Evolutionary conservation across 208 protist species (phyloP), one percentile per base, ranked within the genome.

Genomic region (Crithidia fasciculata): DNA sequence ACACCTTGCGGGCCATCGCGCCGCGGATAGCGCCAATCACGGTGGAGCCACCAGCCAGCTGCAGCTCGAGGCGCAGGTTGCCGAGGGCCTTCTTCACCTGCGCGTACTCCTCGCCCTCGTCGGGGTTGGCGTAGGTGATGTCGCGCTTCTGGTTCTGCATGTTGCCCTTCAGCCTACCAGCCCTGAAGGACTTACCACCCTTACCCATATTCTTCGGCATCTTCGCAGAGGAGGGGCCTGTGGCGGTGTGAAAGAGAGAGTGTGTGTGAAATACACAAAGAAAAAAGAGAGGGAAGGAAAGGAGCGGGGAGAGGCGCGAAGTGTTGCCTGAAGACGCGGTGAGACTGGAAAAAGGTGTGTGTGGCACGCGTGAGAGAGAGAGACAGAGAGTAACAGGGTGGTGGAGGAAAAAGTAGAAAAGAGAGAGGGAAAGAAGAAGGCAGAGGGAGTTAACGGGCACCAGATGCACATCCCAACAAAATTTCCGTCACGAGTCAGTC

Each of bases 51-150:
- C 87, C 85, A 0, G 88, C 81, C 8, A 96, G 74, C 78, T 94
- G 85, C 15, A 98, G 97, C 82, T 99, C 96, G 8, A 99, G 68
- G 56, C 98, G 91, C 50, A 98, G 95, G 78, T 99, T 99, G 44
- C 99, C 99, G 28, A 99, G 91, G 69, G 99, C 97, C 57, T 85
- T 91, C 45, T 95, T 84, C 12, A 99, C 97, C 78, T 98, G 95
- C 3, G 96, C 99, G 85, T 99, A 99, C 80, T 99, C 97, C 90
- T 99, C 98, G 19, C 96, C 96, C 50, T 98, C 97, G 43, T 99
- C 98, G 57, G 98, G 95, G 68, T 91, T 79, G 43, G 90, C 90
- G 64, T 98, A 96, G 28, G 98, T 87, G 52, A 99, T 80, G 65
- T 99, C 98, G 65, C 98, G 97, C 85, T 99, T 99, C 40, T 98